Evolutionary conservation across 345 rosid species (phyloP).

Genomic region (Moricandia moricandioides): DNA sequence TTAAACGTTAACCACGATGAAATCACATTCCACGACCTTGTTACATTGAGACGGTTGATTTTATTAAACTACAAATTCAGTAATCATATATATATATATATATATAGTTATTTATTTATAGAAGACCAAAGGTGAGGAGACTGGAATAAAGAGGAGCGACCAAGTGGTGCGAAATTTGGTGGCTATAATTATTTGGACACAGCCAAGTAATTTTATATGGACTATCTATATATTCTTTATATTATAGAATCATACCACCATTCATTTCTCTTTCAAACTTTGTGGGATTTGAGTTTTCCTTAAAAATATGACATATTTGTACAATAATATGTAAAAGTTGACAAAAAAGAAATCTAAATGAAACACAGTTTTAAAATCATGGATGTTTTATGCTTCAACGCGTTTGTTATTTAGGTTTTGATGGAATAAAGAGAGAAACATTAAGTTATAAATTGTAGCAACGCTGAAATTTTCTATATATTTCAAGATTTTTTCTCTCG

Average conservation of each 20-base stretch:
- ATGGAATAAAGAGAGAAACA: not conserved
- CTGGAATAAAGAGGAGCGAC: slow-evolving; percentile 46
- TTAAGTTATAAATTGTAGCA: not conserved
- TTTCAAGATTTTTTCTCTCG: not conserved
- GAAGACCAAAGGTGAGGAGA: slow-evolving; percentile 5
- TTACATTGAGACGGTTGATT: not conserved
- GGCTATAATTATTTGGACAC: slow-evolving; percentile 35
- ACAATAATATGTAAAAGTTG: not conserved
- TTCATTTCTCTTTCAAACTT: slow-evolving; percentile 3
- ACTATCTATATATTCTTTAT: slow-evolving; percentile 5
- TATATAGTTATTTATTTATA: not conserved
- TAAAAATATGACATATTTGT: slow-evolving; percentile 16
- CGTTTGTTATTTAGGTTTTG: not conserved
- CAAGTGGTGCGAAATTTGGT: slow-evolving; percentile 37
- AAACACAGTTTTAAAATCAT: not conserved
- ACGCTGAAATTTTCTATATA: slow-evolving; percentile 28
- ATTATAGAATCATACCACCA: slow-evolving; percentile 33
- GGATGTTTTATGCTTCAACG: not conserved
- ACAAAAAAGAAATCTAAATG: not conserved
- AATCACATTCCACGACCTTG: not conserved
- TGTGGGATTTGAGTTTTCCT: slow-evolving; percentile 20
- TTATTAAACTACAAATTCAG: not conserved
- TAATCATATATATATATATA: not conserved
- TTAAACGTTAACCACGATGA: not conserved
- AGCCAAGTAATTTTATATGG: slow-evolving; percentile 5